Base-by-base conservation (phyloP, 78 protist species). In the Emiliania huxleyi region DNA sequence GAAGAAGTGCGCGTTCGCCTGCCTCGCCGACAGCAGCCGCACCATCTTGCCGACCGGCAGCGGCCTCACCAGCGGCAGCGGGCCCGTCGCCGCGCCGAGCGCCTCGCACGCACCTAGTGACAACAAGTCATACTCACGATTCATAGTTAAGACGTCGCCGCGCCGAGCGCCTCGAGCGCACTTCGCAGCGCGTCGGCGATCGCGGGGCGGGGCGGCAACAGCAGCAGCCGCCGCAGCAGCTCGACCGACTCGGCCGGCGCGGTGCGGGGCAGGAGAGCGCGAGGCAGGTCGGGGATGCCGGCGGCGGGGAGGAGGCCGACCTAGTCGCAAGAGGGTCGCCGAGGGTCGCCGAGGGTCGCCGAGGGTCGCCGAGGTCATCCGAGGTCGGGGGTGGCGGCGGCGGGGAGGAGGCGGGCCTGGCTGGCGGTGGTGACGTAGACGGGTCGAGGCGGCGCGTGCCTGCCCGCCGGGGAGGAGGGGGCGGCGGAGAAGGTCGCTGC, bases 211-310 rank as follows among this genome's bases (percentile, higher is more conserved):
- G 85, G 85, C 23, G 85, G 85, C 18, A 40, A 6, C 35, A 77
- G 85, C 48, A 77, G 85, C 85, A 45, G 40, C 33, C 85, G 48
- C n/a, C 85, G 85, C 18, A 77, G 85, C 42, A 77, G 85, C 44
- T 35, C 37, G 25, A 77, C 46, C 33, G 48, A 35, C 15, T 18
- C 85, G 33, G 85, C 44, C 2, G 48, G 15, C 15, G 85, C 85
- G 2, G 1, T 1, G 29, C 35, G 44, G 2, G 85, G 85, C 35
- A 77, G 46, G 46, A 77, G 33, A 1, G 49, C 1, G 48, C 48
- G 46, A 18, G 46, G 23, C 48, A 77, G 85, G 85, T 77, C 85
- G n/a, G 85, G 85, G 4, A 77, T 33, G 85, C 85, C 85, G 3
- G 75, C 75, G 33, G 33, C n/a, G n/a, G 12, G 29, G 62, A 52